Conservation (phyloP, 2,329 filamentous ascomycete genomes). For the Claviceps purpurea region DNA sequence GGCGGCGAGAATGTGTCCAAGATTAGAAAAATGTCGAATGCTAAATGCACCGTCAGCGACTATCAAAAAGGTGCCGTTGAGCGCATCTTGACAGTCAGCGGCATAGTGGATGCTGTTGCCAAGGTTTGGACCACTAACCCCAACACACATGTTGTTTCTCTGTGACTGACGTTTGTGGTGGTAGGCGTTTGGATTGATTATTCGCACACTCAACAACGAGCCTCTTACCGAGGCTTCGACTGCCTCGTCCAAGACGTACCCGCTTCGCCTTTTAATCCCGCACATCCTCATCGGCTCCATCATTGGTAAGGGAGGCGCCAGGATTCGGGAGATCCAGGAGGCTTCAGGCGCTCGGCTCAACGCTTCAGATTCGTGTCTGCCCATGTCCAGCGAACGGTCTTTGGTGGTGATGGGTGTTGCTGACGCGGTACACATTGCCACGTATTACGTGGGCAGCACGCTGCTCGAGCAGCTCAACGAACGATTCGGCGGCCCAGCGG, state of each 20-base stretch:
- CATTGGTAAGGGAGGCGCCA: constrained; percentile 90
- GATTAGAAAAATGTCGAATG: constrained; percentile 86
- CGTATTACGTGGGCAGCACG: constrained; percentile 98
- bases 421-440: constrained; percentile 96
- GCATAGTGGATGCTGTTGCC: constrained; percentile 87
- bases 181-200: constrained; percentile 92
- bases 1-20: constrained; percentile 97
- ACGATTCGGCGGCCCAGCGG: constrained; percentile 86
- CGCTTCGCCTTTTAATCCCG: constrained; percentile 84
- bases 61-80: constrained; percentile 95
- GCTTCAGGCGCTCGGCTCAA: constrained; percentile 93
- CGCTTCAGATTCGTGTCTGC: constrained; percentile 87
- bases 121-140: constrained; percentile 48
- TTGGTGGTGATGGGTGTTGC: constrained; percentile 95
- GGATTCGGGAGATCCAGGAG: constrained; percentile 97
- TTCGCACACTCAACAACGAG: constrained; percentile 96
- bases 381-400: constrained; percentile 92
- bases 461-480: constrained; percentile 94
- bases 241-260: constrained; percentile 92
- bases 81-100: constrained; percentile 93
- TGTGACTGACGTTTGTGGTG: constrained; percentile 14
- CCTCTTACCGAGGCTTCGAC: constrained; percentile 77
- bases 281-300: constrained; percentile 97
- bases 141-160: background rate
- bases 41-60: constrained; percentile 97